Evolutionary conservation across 2,329 filamentous ascomycete species (phyloP).

Genomic region (Aspergillus sp.): DNA sequence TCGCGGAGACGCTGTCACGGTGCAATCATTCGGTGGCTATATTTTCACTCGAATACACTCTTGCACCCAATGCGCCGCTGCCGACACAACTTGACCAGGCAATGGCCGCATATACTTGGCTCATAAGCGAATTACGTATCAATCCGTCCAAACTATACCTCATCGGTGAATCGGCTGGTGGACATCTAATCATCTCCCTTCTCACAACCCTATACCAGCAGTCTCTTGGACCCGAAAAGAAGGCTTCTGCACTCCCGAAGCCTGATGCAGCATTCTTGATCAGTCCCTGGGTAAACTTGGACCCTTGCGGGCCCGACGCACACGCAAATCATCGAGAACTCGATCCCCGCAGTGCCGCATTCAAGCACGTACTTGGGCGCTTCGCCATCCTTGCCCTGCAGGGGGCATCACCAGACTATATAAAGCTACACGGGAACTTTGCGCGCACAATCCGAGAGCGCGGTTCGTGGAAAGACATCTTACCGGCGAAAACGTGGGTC

Average conservation of each 20-base stretch:
- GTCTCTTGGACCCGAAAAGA: neutral
- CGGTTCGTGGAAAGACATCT: constrained; percentile 14
- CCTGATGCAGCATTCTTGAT: constrained; percentile 11
- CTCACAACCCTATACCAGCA: constrained; percentile 3
- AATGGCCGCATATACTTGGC: constrained; percentile 62
- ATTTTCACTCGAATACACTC: constrained; percentile 75
- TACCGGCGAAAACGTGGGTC: constrained; percentile 13
- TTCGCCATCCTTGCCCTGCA: constrained; percentile 7
- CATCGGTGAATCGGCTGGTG: constrained; percentile 14
- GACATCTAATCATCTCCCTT: constrained; percentile 12
- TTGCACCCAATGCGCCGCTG: constrained; percentile 71
- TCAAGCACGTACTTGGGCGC: constrained; percentile 9
- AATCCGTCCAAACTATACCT: constrained; percentile 11
- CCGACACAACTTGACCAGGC: constrained; percentile 72
- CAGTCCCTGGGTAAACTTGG: constrained; percentile 16
- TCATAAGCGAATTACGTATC: constrained; percentile 4
- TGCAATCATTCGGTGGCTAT: constrained; percentile 64
- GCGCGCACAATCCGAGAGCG: constrained; percentile 1
- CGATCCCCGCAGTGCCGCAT: constrained; percentile 3
- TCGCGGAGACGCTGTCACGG: constrained; percentile 14
- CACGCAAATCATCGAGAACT: neutral
- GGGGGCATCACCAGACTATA: neutral
- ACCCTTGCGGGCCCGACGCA: constrained; percentile 7
- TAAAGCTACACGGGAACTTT: constrained; percentile 9
- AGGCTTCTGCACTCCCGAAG: neutral